These are phyloP conservation scores for Salix viminalis DNA, from an alignment of 345 rosid species.

Conservation along the genomic window DNA sequence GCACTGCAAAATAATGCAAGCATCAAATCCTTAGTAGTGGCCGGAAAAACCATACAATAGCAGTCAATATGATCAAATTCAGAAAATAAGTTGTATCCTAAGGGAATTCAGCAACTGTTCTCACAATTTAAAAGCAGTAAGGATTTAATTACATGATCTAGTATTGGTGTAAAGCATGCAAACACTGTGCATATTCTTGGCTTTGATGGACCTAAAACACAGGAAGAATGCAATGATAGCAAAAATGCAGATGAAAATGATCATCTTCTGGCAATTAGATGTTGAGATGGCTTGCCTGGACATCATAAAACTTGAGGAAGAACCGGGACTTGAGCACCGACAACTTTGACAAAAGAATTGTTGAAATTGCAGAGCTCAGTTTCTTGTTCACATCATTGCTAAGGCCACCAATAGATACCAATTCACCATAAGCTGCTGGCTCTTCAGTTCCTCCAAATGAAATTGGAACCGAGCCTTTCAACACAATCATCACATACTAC, in stretches of 20 bases:
- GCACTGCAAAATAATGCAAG: slow-evolving; percentile 49
- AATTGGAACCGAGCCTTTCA: slow-evolving; percentile 96
- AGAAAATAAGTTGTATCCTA: slow-evolving; percentile 11
- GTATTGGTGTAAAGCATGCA: slow-evolving; percentile 96
- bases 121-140: slow-evolving; percentile 24
- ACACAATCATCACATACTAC: slow-evolving; percentile 96
- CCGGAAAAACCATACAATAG: slow-evolving; percentile 2
- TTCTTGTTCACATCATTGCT: slow-evolving; percentile 77
- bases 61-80: not conserved
- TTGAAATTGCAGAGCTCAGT: slow-evolving; percentile 72
- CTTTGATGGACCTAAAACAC: slow-evolving; percentile 87
- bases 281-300: slow-evolving; percentile 58
- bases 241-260: slow-evolving; percentile 25
- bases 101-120: slow-evolving; percentile 6
- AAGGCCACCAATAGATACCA: slow-evolving; percentile 92
- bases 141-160: slow-evolving; percentile 63
- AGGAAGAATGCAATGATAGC: slow-evolving; percentile 59
- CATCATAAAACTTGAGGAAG: slow-evolving; percentile 85
- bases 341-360: slow-evolving; percentile 68
- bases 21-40: not conserved
- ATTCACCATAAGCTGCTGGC: slow-evolving; percentile 90
- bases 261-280: slow-evolving; percentile 14
- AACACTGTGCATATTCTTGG: slow-evolving; percentile 98
- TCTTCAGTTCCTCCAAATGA: slow-evolving; percentile 89
- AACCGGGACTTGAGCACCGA: slow-evolving; percentile 77